Base-by-base conservation (phyloP, 306 rosid species). In the Dicorynia guianensis region DNA sequence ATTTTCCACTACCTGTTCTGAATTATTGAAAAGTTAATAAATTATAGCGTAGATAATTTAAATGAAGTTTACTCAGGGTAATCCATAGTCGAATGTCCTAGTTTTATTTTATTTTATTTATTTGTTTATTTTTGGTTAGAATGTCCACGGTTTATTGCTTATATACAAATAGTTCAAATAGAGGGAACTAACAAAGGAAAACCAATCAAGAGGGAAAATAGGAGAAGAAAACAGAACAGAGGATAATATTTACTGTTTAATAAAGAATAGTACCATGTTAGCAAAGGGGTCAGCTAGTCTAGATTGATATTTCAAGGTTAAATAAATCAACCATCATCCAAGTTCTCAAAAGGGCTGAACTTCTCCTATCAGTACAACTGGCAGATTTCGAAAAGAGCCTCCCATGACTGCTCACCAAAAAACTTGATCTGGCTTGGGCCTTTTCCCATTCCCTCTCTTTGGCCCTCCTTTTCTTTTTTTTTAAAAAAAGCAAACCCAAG, bases 201-300 rank as follows among this genome's bases (percentile, higher is more conserved):
- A 33, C 60, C 35, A 62, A 50, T 48, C 13, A 61, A 57, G 75
- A 39, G 50, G 62, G 33, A 52, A 52, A 12, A 42, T 6, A 33
- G 69, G 20, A 40, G 33, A 47, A 39, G 46, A 18, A 63, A 68
- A 77, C 13, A 56, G 4, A 69, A 47, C 47, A 69, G 36, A 77
- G 60, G 19, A 57, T 36, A 46, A 20, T 11, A 43, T 15, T 61
- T 36, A 4, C 14, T 7, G 33, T 15, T 13, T 8, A 40, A 4
- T 39, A 63, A 5, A 1, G 3, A 15, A 33, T n/a, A 13, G 17
- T 2, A 8, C 44, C 20, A 58, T 25, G 30, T 25, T 25, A 25
- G 30, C n/a, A 55, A 42, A 53, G 19, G 13, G 33, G 17, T 15
- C 4, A 14, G 17, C 42, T 69, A 42, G 48, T 12, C 42, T 69